phyloP scores from a whole-genome alignment of 495 filamentous ascomycete species.

The Durotheca rogersii region DNA sequence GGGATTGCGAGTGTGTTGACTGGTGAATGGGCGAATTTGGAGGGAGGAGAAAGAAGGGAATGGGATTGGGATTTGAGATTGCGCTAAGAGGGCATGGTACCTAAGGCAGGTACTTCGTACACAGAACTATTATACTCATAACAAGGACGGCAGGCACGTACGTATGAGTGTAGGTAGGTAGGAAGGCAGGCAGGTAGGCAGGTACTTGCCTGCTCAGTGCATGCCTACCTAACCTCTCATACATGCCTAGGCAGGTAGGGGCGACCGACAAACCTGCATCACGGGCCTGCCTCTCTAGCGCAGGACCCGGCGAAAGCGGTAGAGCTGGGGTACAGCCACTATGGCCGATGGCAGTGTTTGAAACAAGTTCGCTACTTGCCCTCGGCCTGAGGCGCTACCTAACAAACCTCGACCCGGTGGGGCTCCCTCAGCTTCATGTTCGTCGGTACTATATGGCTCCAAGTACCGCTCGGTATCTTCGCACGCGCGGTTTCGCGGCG shows the following conservation, averaged over 20 bases:
- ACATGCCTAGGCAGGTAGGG: too few species aligned
- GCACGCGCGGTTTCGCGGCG: too few species aligned
- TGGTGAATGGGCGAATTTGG: slow-evolving; percentile 5
- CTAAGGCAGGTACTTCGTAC: too few species aligned
- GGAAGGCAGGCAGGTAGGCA: too few species aligned
- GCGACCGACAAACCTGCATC: too few species aligned
- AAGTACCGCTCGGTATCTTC: too few species aligned
- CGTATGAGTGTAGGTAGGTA: too few species aligned
- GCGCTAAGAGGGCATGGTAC: slow-evolving; percentile 16
- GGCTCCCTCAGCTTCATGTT: slow-evolving; percentile 12
- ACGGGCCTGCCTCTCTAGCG: too few species aligned
- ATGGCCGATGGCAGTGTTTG: slow-evolving; percentile 32
- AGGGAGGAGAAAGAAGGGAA: slow-evolving; percentile 24
- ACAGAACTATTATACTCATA: too few species aligned
- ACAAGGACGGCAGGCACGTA: too few species aligned
- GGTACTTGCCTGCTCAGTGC: too few species aligned
- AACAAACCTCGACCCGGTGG: slow-evolving; percentile 19
- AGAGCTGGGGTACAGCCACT: slow-evolving; percentile 34
- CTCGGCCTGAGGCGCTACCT: slow-evolving; percentile 28
- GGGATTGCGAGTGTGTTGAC: slow-evolving; percentile 5
- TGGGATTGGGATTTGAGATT: slow-evolving; percentile 30
- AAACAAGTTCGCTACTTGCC: slow-evolving; percentile 33
- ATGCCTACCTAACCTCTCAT: too few species aligned
- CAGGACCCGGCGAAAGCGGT: slow-evolving; percentile 20
- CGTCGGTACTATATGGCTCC: neutral